Percentiles rank a stretch among this genome's conserved stretches.
These are phyloP conservation scores for Collybiopsis luxurians DNA, from an alignment of 768 basidiomycete species.

Conservation along the genomic window DNA sequence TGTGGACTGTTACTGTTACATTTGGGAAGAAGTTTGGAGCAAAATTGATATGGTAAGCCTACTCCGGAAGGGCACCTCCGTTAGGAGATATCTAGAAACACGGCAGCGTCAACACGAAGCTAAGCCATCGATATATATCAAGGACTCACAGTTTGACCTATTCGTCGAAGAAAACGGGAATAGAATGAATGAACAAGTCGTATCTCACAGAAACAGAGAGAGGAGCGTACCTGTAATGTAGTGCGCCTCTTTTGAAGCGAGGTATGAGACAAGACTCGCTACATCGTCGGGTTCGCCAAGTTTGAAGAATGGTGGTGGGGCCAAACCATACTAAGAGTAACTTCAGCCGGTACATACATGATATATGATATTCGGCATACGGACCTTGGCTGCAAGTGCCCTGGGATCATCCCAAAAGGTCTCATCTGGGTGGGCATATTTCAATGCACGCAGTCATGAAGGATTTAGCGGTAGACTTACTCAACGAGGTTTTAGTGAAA, in stretches of 20 bases:
- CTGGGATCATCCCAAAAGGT: neutral
- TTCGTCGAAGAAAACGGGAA: neutral
- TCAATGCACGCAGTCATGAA: too few relatives aligned
- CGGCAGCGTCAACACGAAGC: neutral
- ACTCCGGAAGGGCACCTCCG: neutral
- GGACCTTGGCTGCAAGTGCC: neutral
- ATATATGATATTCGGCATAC: neutral
- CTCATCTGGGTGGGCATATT: neutral
- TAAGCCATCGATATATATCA: too few relatives aligned
- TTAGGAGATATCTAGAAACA: neutral
- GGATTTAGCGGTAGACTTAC: neutral
- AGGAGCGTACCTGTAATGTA: slow-evolving; percentile 17
- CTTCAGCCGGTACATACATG: neutral
- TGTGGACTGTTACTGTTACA: too few relatives aligned
- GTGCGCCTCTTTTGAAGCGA: slow-evolving; percentile 24
- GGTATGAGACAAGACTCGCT: slow-evolving; percentile 23
- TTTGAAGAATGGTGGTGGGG: neutral
- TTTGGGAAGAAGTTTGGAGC: too few relatives aligned
- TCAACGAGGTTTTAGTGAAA: neutral
- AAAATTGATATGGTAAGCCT: neutral
- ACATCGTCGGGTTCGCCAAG: slow-evolving; percentile 19
- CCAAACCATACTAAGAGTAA: neutral
- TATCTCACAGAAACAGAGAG: neutral
- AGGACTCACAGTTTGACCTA: neutral
- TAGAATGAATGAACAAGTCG: neutral